A percentile compares a stretch with the other conserved stretches of the same genome.
Evolutionary conservation across 768 basidiomycete species (phyloP).

Genomic region (Paxillus ammoniavirescens): DNA sequence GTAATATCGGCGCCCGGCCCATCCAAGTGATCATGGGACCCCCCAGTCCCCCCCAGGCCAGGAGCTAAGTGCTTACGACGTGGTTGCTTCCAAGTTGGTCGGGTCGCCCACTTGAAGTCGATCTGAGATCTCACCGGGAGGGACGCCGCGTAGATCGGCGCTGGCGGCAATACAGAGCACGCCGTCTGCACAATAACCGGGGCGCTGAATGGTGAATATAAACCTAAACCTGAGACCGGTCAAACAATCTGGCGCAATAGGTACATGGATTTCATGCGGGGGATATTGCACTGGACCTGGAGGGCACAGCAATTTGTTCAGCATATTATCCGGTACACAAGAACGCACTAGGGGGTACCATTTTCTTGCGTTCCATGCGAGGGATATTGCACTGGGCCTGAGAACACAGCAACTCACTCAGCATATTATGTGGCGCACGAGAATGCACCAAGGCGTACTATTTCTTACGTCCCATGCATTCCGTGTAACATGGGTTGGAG

Average conservation of each 20-base stretch:
- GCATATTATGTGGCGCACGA: background rate
- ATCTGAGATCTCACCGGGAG: constrained; percentile 39
- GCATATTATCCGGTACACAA: background rate
- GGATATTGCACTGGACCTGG: background rate
- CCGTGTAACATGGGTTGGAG: background rate
- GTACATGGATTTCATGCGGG: background rate
- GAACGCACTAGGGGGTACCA: background rate
- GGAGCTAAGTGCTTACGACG: background rate
- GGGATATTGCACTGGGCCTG: background rate
- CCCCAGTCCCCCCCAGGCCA: background rate
- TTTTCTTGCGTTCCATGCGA: background rate
- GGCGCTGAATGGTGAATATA: background rate
- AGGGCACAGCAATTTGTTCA: background rate
- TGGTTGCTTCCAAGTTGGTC: constrained; percentile 2
- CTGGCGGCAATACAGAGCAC: constrained; percentile 34
- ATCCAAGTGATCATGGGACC: constrained; percentile 48
- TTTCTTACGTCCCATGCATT: background rate
- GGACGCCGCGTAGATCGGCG: constrained; percentile 36
- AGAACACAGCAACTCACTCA: background rate
- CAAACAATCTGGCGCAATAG: background rate
- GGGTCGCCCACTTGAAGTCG: too few species aligned
- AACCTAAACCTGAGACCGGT: background rate
- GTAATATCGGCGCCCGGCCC: constrained; percentile 46
- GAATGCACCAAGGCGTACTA: background rate
- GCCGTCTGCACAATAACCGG: constrained; percentile 24